Evolutionary conservation across 139 green algal genomes (phyloP), one percentile per base, ranked within the genome.

Genomic region (Ulvella scutata): DNA sequence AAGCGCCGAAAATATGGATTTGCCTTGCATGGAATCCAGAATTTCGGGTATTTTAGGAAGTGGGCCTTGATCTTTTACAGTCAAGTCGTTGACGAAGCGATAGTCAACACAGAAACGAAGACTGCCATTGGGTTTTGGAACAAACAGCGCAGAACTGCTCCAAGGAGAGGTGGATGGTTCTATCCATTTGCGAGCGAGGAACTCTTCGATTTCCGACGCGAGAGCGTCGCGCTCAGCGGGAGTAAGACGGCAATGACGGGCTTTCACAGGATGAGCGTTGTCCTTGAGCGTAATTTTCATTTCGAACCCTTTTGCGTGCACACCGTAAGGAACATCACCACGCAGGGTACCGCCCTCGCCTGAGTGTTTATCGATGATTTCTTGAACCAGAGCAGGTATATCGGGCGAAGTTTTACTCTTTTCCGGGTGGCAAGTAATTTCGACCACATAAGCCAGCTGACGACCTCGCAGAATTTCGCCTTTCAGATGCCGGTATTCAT

Each of bases 91-190:
- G 3, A 88, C 28, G 1, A 72, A 76, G 1, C 83, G 73, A 31
- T 89, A 90, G 43, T 89, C 85, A 33, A 88, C 61, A 33, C 75
- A 84, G 75, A 92, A 80, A 20, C 84, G 44, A 3, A 90, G 43
- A 29, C 38, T 72, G 26, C 81, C 80, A 73, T 87, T 78, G 59
- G 86, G 80, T 77, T 92, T 90, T 1, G 51, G 60, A 2, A 81
- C 84, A 81, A 92, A 91, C 0, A 92, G 75, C 2, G 88, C 72
- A 2, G 81, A 78, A 28, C 81, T 79, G 17, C 77, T 80, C 74
- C 77, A 87, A 21, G 83, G 79, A 9, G 82, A 87, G 3, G 33
- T 51, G 29, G 39, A 76, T 38, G 79, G 79, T 31, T 62, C n/a
- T 61, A 80, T 78, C 29, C 74, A 79, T 10, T 20, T 39, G 39